Evolutionary conservation across 2,329 filamentous ascomycete genomes (phyloP).

Genomic region (Chalaropsis ovoidea): DNA sequence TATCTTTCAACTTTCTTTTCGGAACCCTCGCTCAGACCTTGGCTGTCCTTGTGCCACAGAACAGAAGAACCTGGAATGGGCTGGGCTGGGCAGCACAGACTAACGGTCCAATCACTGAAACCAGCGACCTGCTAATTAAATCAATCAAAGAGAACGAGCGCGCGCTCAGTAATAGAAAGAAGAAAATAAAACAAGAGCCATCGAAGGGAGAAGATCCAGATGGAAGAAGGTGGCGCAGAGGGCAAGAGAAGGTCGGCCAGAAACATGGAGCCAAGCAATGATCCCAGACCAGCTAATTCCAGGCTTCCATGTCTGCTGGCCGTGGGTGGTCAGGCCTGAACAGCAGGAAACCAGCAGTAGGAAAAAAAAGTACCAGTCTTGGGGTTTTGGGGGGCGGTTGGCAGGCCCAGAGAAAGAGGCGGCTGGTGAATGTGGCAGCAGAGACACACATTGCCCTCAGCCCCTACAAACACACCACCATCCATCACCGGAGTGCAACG

Average conservation of each 20-base stretch:
- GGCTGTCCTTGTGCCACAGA: neutral
- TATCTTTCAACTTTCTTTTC: neutral
- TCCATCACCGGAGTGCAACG: neutral
- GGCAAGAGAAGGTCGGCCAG: neutral
- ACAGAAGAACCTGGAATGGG: constrained; percentile 1
- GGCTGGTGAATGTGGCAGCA: neutral
- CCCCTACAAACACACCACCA: too few species aligned
- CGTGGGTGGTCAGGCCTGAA: neutral
- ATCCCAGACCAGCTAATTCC: neutral
- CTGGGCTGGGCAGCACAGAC: constrained; percentile 5
- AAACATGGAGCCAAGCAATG: neutral
- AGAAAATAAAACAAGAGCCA: neutral
- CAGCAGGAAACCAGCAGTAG: neutral
- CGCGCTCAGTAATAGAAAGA: neutral
- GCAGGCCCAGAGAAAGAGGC: neutral
- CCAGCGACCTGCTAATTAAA: constrained; percentile 3
- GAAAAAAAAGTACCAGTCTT: neutral
- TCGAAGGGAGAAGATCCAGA: neutral
- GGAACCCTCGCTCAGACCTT: constrained; percentile 1
- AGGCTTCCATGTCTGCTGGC: neutral
- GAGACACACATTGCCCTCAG: too few species aligned
- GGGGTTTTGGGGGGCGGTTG: neutral
- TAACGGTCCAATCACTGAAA: constrained; percentile 4
- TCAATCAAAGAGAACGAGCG: neutral
- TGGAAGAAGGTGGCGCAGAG: neutral